Evolutionary conservation across 1,284 basidiomycete genomes (phyloP).

Genomic region (Bjerkandera adusta): DNA sequence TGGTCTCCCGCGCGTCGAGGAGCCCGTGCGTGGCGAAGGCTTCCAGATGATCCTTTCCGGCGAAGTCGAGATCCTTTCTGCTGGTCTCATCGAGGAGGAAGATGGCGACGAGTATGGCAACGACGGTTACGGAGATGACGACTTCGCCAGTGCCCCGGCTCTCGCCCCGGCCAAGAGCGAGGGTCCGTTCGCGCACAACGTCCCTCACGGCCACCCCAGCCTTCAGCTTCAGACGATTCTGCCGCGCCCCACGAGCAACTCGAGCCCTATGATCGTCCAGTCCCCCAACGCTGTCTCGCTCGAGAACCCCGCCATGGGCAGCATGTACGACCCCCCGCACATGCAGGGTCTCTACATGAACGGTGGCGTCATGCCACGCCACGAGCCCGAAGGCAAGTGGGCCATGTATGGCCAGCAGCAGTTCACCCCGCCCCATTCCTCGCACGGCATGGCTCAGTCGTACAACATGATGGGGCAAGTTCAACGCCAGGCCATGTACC

Average conservation of each 20-base stretch:
- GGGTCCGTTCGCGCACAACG: conserved; percentile 30
- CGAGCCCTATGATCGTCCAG: conserved; percentile 34
- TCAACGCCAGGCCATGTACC: conserved; percentile 25
- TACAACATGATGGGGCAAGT: conserved; percentile 15
- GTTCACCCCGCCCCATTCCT: conserved; percentile 34
- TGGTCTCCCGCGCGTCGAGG: conserved; percentile 65
- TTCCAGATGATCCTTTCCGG: conserved; percentile 67
- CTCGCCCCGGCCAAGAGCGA: conserved; percentile 14
- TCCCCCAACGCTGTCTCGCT: conserved; percentile 31
- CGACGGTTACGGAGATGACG: conserved; percentile 30
- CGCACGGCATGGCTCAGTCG: conserved; percentile 23
- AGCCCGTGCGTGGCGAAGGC: conserved; percentile 63
- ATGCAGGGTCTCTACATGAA: conserved; percentile 25
- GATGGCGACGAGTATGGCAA: conserved; percentile 41
- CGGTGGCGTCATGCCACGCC: conserved; percentile 17
- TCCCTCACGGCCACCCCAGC: conserved; percentile 19
- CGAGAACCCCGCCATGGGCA: conserved; percentile 36
- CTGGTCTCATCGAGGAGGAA: conserved; percentile 53
- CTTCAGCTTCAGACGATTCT: conserved; percentile 32
- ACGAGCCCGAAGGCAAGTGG: conserved; percentile 22
- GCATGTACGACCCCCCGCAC: conserved; percentile 32
- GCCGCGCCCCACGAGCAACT: conserved; percentile 24
- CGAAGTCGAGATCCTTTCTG: conserved; percentile 62
- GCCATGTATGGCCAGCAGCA: conserved; percentile 31
- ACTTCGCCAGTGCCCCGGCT: conserved; percentile 4